Conservation (phyloP, 768 basidiomycete species). For the Mycena galericulata region DNA sequence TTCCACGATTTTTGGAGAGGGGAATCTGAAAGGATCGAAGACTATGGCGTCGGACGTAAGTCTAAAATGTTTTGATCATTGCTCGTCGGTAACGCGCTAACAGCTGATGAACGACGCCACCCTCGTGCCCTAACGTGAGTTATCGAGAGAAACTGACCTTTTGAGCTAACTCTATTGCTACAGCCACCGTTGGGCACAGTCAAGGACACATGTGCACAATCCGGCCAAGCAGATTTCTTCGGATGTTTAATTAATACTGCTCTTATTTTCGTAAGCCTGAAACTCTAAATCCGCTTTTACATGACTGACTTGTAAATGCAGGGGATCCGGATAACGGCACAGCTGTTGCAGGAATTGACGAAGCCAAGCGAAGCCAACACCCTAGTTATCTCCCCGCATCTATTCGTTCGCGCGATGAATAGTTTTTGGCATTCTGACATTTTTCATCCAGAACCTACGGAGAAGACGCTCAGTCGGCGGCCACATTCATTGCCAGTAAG, state of each 20-base stretch:
- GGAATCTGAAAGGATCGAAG: slow-evolving; percentile 34
- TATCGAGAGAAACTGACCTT: not conserved
- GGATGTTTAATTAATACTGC: slow-evolving; percentile 36
- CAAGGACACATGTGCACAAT: slow-evolving; percentile 39
- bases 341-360: slow-evolving; percentile 11
- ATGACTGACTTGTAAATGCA: not conserved
- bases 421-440: not conserved
- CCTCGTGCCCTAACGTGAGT: slow-evolving; percentile 33
- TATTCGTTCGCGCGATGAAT: slow-evolving; percentile 10
- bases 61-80: not conserved
- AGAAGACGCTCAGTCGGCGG: slow-evolving; percentile 21
- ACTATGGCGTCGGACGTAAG: slow-evolving; percentile 36
- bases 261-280: slow-evolving; percentile 38
- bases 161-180: not conserved
- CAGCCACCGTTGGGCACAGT: slow-evolving; percentile 35
- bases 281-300: not conserved
- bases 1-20: slow-evolving; percentile 36
- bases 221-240: slow-evolving; percentile 32
- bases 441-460: slow-evolving; percentile 26
- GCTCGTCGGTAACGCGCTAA: not conserved
- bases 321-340: slow-evolving; percentile 30
- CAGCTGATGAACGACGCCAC: slow-evolving; percentile 35
- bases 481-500: slow-evolving; percentile 30
- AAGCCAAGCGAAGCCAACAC: too few relatives aligned
- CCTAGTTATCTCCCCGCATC: slow-evolving; percentile 31